Evolutionary conservation across 257 asterid species (phyloP).

Genomic region (Nicotiana knightiana): DNA sequence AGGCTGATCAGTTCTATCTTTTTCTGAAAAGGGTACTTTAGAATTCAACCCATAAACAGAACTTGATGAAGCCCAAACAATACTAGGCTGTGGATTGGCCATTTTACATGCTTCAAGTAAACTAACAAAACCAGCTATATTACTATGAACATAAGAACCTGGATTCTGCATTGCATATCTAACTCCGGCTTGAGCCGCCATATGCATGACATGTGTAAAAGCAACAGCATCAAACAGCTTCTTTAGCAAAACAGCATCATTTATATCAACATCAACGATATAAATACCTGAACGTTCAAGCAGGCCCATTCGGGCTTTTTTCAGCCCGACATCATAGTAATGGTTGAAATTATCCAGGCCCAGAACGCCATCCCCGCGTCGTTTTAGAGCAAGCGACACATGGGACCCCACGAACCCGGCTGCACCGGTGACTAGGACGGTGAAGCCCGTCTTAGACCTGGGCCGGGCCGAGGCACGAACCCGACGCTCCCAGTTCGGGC

Average conservation of each 20-base stretch:
- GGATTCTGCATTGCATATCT: slow-evolving; percentile 81
- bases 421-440: slow-evolving; percentile 79
- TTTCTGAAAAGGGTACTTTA: slow-evolving; percentile 73
- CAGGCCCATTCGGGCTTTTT: slow-evolving; percentile 55
- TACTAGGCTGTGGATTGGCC: slow-evolving; percentile 57
- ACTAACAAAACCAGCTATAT: slow-evolving; percentile 60
- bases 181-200: slow-evolving; percentile 91
- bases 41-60: slow-evolving; percentile 82
- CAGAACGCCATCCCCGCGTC: slow-evolving; percentile 73
- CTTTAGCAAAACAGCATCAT: slow-evolving; percentile 42
- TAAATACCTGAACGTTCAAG: slow-evolving; percentile 49
- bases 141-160: slow-evolving; percentile 57
- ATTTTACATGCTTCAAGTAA: slow-evolving; percentile 60
- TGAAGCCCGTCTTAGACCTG: slow-evolving; percentile 31
- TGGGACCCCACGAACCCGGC: slow-evolving; percentile 79
- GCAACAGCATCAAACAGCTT: slow-evolving; percentile 45
- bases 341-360: slow-evolving; percentile 71
- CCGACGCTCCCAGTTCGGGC: slow-evolving; percentile 48
- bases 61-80: slow-evolving; percentile 84
- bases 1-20: slow-evolving; percentile 67
- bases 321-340: slow-evolving; percentile 68
- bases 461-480: slow-evolving; percentile 65
- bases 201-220: slow-evolving; percentile 74
- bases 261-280: slow-evolving; percentile 55
- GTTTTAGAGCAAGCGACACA: slow-evolving; percentile 48